phyloP scores from a whole-genome alignment of 768 basidiomycete genomes.

The Boletus rubroflammeus region DNA sequence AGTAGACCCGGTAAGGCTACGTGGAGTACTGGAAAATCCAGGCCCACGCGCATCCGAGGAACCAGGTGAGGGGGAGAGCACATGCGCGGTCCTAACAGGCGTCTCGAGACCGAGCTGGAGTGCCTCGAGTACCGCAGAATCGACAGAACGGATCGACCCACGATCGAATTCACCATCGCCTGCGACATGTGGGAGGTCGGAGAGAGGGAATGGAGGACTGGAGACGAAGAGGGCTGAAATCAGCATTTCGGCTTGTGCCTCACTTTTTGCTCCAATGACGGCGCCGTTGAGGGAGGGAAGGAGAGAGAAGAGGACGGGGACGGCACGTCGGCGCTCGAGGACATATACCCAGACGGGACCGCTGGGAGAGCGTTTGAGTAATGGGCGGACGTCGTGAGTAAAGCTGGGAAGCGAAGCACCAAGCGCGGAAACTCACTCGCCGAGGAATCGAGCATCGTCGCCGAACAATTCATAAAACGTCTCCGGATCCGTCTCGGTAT shows the following conservation, averaged over 20 bases:
- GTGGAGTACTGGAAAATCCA: constrained; percentile 21
- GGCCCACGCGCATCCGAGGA: constrained; percentile 22
- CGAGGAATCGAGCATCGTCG: constrained; percentile 66
- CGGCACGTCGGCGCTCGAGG: constrained; percentile 75
- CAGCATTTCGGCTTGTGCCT: constrained; percentile 69
- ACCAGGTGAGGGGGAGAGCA: constrained; percentile 36
- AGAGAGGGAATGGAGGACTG: constrained; percentile 73
- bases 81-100: constrained; percentile 38
- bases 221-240: constrained; percentile 77
- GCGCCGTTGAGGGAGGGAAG: constrained; percentile 58
- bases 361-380: constrained; percentile 35
- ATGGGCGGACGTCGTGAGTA: constrained; percentile 6
- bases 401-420: neutral
- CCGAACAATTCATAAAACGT: constrained; percentile 78
- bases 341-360: constrained; percentile 92
- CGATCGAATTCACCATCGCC: constrained; percentile 35
- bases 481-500: constrained; percentile 78
- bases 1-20: constrained; percentile 30
- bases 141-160: constrained; percentile 40
- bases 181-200: constrained; percentile 53
- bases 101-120: constrained; percentile 40
- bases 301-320: constrained; percentile 75
- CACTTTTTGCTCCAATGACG: constrained; percentile 69
- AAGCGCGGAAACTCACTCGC: constrained; percentile 55
- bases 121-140: constrained; percentile 46